Conservation (phyloP, 805 yeast genomes). For the Candida multigemmis region DNA sequence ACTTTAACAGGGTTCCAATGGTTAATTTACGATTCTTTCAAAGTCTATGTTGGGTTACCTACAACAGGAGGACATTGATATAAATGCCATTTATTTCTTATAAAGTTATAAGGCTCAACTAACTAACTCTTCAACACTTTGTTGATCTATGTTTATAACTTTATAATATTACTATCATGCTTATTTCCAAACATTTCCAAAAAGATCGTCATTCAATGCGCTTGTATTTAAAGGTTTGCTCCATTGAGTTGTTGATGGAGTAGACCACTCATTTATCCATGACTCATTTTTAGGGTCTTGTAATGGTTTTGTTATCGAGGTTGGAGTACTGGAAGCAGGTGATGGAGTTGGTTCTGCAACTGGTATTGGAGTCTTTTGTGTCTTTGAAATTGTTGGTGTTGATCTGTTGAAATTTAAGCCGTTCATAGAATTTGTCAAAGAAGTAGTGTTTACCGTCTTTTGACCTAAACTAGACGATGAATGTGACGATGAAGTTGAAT, state of each 20-base stretch:
- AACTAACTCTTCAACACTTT: too few relatives aligned
- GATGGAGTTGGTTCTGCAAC: slow-evolving; percentile 4
- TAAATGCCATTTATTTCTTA: slow-evolving; percentile 1
- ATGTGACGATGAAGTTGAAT: slow-evolving; percentile 42
- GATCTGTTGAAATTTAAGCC: slow-evolving; percentile 12
- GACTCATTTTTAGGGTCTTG: slow-evolving; percentile 4
- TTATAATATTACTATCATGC: too few relatives aligned
- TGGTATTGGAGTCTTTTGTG: slow-evolving; percentile 2
- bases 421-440: slow-evolving; percentile 13
- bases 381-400: slow-evolving; percentile 1
- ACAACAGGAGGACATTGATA: slow-evolving; percentile 57
- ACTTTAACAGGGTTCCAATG: slow-evolving; percentile 96
- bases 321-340: slow-evolving; percentile 2
- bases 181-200: slow-evolving; percentile 61
- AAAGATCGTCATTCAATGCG: slow-evolving; percentile 50
- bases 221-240: slow-evolving; percentile 3
- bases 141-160: too few relatives aligned
- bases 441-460: slow-evolving; percentile 4
- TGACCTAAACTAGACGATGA: background rate
- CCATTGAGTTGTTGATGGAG: slow-evolving; percentile 8
- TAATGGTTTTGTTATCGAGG: slow-evolving; percentile 1
- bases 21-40: slow-evolving; percentile 93
- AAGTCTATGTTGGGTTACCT: slow-evolving; percentile 90
- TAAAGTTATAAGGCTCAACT: too few relatives aligned
- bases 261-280: slow-evolving; percentile 30